A percentile compares a stretch with the other conserved stretches of the same genome.
These are phyloP conservation scores for Calonectria fujianensis DNA, from an alignment of 2,329 filamentous ascomycete genomes.

Conservation along the genomic window DNA sequence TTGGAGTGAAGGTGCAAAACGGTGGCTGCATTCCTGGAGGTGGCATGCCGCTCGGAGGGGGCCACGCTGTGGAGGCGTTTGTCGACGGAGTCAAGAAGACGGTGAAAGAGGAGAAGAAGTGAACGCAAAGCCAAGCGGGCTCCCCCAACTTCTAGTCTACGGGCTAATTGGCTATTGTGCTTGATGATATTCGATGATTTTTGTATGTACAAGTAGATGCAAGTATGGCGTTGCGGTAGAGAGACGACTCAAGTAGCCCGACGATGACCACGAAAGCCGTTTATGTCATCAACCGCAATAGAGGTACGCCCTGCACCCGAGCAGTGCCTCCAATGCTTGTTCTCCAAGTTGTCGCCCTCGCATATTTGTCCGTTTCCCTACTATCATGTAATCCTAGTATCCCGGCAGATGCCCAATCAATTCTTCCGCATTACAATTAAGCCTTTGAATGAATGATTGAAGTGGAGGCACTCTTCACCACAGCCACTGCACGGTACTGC, in stretches of 20 bases:
- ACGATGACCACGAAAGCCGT: conserved; percentile 7
- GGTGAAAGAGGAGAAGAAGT: conserved; percentile 75
- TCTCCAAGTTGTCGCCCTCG: neutral
- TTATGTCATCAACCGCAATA: neutral
- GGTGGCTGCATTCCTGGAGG: conserved; percentile 87
- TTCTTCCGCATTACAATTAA: neutral
- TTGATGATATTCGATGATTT: conserved; percentile 36
- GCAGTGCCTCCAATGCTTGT: neutral
- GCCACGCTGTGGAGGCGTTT: conserved; percentile 92
- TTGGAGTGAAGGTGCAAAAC: conserved; percentile 87
- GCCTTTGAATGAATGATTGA: neutral
- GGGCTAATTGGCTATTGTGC: conserved; percentile 19
- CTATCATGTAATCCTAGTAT: neutral
- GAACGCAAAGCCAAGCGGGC: neutral
- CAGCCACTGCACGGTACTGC: neutral
- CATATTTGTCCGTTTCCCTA: neutral
- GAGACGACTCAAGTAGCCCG: neutral
- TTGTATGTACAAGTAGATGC: conserved; percentile 39
- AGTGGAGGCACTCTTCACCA: neutral
- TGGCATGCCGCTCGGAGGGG: conserved; percentile 89
- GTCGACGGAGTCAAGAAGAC: conserved; percentile 90
- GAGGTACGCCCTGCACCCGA: neutral
- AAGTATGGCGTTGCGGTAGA: conserved; percentile 35
- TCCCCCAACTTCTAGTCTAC: conserved; percentile 11
- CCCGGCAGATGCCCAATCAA: neutral